These are phyloP conservation scores for Hypoxylon rubiginosum DNA, from an alignment of 2,329 filamentous ascomycete genomes.

Conservation along the genomic window DNA sequence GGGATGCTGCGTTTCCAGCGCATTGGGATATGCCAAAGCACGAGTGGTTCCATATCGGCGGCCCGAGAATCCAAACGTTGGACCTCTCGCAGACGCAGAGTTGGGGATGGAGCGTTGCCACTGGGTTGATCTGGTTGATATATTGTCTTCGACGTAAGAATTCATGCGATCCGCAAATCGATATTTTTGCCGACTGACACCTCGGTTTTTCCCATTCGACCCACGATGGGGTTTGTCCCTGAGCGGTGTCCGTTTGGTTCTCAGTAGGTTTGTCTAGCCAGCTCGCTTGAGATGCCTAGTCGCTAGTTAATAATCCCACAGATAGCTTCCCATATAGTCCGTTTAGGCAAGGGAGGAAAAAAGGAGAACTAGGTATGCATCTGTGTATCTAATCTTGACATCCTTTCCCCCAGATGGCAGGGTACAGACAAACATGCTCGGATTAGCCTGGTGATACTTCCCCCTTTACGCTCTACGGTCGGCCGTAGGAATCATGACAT, in stretches of 20 bases:
- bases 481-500: slow-evolving; percentile 19
- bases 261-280: neutral
- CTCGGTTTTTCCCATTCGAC: slow-evolving; percentile 18
- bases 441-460: slow-evolving; percentile 11
- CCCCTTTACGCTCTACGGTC: slow-evolving; percentile 8
- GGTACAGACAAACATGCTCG: slow-evolving; percentile 11
- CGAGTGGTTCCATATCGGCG: slow-evolving; percentile 42
- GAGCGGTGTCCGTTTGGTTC: neutral
- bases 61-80: slow-evolving; percentile 43
- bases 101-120: slow-evolving; percentile 26
- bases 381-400: neutral
- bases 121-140: slow-evolving; percentile 15
- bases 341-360: slow-evolving; percentile 4
- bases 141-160: slow-evolving; percentile 30
- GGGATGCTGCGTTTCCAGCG: slow-evolving; percentile 49
- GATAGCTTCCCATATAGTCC: neutral
- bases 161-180: slow-evolving; percentile 36
- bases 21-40: slow-evolving; percentile 44
- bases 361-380: too few relatives aligned
- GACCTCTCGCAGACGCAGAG: slow-evolving; percentile 16
- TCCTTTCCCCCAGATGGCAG: slow-evolving; percentile 7
- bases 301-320: neutral
- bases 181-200: slow-evolving; percentile 33
- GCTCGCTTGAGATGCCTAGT: neutral
- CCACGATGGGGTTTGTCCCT: slow-evolving; percentile 3